phyloP scores from a whole-genome alignment of 352 stramenopile species.

The Pythium utonaiense region DNA sequence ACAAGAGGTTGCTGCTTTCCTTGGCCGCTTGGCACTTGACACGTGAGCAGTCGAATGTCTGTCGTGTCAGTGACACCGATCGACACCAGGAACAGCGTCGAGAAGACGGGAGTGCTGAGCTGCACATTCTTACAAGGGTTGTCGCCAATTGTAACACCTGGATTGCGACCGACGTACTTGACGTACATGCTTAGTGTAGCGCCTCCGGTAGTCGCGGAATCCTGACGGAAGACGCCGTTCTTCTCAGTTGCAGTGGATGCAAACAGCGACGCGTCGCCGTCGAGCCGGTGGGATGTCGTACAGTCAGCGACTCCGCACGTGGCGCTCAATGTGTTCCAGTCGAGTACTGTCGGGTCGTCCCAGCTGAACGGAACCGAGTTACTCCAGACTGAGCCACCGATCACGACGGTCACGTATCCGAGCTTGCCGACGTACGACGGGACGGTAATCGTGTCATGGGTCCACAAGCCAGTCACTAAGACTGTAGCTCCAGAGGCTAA shows the following conservation, averaged over 20 bases:
- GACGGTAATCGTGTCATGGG: slow-evolving; percentile 37
- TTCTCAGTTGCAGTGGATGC: slow-evolving; percentile 24
- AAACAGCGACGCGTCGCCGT: slow-evolving; percentile 42
- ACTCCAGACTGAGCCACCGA: slow-evolving; percentile 43
- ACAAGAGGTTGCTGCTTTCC: slow-evolving; percentile 36
- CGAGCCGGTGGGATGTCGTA: slow-evolving; percentile 42
- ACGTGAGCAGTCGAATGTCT: slow-evolving; percentile 40
- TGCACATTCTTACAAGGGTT: slow-evolving; percentile 31
- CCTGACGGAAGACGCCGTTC: slow-evolving; percentile 29
- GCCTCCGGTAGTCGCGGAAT: slow-evolving; percentile 39
- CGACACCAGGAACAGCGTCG: slow-evolving; percentile 17
- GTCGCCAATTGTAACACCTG: slow-evolving; percentile 30
- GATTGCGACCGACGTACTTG: slow-evolving; percentile 49
- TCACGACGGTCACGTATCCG: slow-evolving; percentile 47
- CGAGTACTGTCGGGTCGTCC: slow-evolving; percentile 50
- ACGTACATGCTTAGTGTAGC: slow-evolving; percentile 46
- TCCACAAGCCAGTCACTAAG: slow-evolving; percentile 31
- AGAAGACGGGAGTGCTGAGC: slow-evolving; percentile 26
- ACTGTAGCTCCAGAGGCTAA: not conserved
- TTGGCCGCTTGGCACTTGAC: slow-evolving; percentile 42
- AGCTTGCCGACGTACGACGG: slow-evolving; percentile 38
- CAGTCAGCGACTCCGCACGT: slow-evolving; percentile 40
- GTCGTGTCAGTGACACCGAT: slow-evolving; percentile 21
- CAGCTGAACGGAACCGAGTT: slow-evolving; percentile 57
- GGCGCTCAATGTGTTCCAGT: slow-evolving; percentile 50